These are phyloP conservation scores for Insectozyma bohioensis DNA, from an alignment of 1,139 yeast species.

Conservation along the genomic window DNA sequence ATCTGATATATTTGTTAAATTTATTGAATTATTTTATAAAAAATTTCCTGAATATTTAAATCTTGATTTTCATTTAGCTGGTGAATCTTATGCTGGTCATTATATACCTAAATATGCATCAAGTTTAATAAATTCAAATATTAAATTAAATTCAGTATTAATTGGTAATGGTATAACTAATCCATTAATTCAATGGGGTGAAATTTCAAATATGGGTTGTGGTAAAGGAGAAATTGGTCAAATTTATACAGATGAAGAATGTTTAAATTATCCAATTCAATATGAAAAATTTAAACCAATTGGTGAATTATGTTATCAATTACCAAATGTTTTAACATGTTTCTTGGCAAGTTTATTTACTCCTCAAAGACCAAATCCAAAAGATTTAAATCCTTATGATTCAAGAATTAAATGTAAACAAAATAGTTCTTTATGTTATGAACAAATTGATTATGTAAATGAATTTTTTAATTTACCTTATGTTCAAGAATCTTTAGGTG, in stretches of 20 bases:
- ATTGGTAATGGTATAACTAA: constrained; percentile 94
- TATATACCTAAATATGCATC: constrained; percentile 89
- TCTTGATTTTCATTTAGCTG: constrained; percentile 64
- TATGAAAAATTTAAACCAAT: constrained; percentile 78
- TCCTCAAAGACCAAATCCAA: constrained; percentile 16
- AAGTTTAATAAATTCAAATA: constrained; percentile 46
- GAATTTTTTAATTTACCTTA: constrained; percentile 32
- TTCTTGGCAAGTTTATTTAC: constrained; percentile 75
- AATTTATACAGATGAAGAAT: constrained; percentile 12
- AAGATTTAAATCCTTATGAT: constrained; percentile 88
- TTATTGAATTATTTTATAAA: constrained; percentile 78
- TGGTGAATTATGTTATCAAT: constrained; percentile 74
- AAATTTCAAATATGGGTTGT: constrained; percentile 91
- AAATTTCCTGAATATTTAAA: constrained; percentile 68
- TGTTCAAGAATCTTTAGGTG: constrained; percentile 74
- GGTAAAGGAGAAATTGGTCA: constrained; percentile 64
- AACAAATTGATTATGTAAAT: constrained; percentile 26
- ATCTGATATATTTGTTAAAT: constrained; percentile 73
- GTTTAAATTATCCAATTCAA: constrained; percentile 4
- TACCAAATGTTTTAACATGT: constrained; percentile 79
- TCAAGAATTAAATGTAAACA: constrained; percentile 79
- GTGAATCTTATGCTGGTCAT: constrained; percentile 94
- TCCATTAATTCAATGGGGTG: constrained; percentile 76
- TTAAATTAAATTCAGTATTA: constrained; percentile 64
- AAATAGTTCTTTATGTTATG: constrained; percentile 67